Evolutionary conservation across 208 protist genomes (phyloP), one percentile per base, ranked within the genome.

Genomic region (Vickermania spadyakhi): DNA sequence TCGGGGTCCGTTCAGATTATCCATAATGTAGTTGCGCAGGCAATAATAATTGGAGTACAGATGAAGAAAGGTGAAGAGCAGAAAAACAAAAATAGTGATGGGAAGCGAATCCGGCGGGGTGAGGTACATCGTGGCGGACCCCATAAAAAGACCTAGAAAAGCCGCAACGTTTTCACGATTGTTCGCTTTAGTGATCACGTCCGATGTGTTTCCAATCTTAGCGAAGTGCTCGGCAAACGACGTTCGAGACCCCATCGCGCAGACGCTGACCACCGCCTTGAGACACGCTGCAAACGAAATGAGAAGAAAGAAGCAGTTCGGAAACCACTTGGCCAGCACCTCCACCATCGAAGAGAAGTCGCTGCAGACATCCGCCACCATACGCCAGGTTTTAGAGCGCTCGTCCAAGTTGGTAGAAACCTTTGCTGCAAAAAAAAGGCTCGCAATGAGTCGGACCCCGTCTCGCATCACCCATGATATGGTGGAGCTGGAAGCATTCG

Each of bases 141-240:
- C 78, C 1, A 88, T 54, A 2, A 70, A 27, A 0, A 88, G 56
- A 0, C 81, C 81, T 18, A 83, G 18, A 13, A 88, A 31, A 42
- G 60, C 55, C 7, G 62, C 74, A 3, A 70, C 60, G 53, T 77
- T 83, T 31, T 76, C 67, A n/a, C 79, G 72, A 28, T 68, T 89
- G 4, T 64, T 57, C 22, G 78, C 66, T 42, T 82, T 86, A 2
- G 81, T 75, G 11, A 67, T 30, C 21, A 88, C 67, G 51, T 86
- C 78, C 2, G 79, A 77, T 21, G 60, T 71, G 68, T 90, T 88
- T 36, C 76, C 57, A 28, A 56, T 51, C n/a, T 66, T 36, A 5
- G 77, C 77, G 42, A 87, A 90, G 70, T 85, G 77, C 62, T 84
- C 71, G 21, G 71, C 71, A 21, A 87, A 63, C 14, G 77, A 63